These are phyloP conservation scores for Verticillium longisporum DNA, from an alignment of 2,329 filamentous ascomycete genomes.

Conservation along the genomic window DNA sequence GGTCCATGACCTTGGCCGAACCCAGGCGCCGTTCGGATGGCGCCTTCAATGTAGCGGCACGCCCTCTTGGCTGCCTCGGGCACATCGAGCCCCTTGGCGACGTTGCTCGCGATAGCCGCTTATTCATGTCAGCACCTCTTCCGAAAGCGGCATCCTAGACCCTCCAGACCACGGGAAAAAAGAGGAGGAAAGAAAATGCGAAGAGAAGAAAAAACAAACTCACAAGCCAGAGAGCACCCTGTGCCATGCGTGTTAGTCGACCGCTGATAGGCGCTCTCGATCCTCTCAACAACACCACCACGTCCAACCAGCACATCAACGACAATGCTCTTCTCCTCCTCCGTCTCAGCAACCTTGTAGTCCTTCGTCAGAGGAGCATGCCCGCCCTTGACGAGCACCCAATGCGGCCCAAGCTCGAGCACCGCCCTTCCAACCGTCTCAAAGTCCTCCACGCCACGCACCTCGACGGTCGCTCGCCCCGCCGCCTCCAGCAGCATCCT, in stretches of 20 bases:
- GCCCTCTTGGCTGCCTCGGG: constrained; percentile 58
- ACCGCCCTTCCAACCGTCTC: constrained; percentile 61
- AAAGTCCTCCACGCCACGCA: constrained; percentile 57
- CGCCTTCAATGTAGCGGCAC: constrained; percentile 65
- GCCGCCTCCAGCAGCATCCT: constrained; percentile 53
- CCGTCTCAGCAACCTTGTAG: constrained; percentile 47
- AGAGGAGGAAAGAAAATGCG: no score
- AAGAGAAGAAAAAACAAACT: constrained; percentile 30
- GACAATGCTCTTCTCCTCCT: constrained; percentile 58
- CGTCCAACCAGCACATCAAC: constrained; percentile 70
- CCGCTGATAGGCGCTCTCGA: constrained; percentile 64
- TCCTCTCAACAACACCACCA: constrained; percentile 45
- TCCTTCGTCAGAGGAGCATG: constrained; percentile 72
- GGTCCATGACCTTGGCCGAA: constrained; percentile 65
- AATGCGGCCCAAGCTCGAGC: constrained; percentile 63
- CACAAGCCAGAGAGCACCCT: constrained; percentile 86
- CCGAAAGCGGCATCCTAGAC: no score
- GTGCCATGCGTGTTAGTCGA: constrained; percentile 89
- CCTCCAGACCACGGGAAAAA: no score
- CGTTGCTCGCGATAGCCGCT: constrained; percentile 70
- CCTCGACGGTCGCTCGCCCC: constrained; percentile 29
- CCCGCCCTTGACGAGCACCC: constrained; percentile 84
- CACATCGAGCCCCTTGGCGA: constrained; percentile 53
- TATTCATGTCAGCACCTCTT: neutral
- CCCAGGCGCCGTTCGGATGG: constrained; percentile 57